phyloP scores from a whole-genome alignment of 768 basidiomycete species.

The Lactifluus piperatus region DNA sequence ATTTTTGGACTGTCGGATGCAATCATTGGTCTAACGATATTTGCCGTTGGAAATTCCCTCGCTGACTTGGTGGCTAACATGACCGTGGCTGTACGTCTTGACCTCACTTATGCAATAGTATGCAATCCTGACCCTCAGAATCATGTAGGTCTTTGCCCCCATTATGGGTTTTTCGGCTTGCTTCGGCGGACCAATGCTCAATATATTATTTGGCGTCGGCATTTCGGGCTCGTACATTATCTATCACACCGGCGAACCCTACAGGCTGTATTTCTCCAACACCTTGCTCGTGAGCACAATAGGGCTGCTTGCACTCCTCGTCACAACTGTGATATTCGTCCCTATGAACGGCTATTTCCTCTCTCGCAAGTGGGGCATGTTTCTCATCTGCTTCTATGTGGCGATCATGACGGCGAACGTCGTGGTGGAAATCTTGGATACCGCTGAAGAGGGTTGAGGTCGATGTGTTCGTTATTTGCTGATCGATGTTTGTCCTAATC shows the following conservation, averaged over 20 bases:
- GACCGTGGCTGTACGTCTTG: constrained; percentile 69
- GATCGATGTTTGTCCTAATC: not conserved
- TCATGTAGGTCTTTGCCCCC: constrained; percentile 63
- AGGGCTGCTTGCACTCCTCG: constrained; percentile 70
- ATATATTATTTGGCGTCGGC: constrained; percentile 85
- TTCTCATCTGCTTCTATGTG: constrained; percentile 66
- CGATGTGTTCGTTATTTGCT: constrained; percentile 1
- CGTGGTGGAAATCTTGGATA: constrained; percentile 54
- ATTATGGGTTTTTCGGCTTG: constrained; percentile 96
- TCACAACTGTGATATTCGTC: constrained; percentile 71
- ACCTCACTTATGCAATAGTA: not conserved
- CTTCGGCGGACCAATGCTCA: constrained; percentile 89
- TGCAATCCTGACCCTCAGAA: not conserved
- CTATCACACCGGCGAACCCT: constrained; percentile 50
- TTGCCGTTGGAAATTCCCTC: constrained; percentile 92
- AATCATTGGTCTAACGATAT: constrained; percentile 93
- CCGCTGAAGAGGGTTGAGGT: not conserved
- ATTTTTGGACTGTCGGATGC: constrained; percentile 96
- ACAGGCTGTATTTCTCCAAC: constrained; percentile 66
- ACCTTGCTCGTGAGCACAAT: constrained; percentile 79
- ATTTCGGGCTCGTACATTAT: constrained; percentile 86
- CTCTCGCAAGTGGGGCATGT: constrained; percentile 71
- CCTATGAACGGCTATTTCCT: constrained; percentile 80
- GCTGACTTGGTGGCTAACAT: constrained; percentile 97
- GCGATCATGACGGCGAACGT: constrained; percentile 74